These are phyloP conservation scores for Penicillium sp. DNA, from an alignment of 2,329 filamentous ascomycete species.

Conservation along the genomic window DNA sequence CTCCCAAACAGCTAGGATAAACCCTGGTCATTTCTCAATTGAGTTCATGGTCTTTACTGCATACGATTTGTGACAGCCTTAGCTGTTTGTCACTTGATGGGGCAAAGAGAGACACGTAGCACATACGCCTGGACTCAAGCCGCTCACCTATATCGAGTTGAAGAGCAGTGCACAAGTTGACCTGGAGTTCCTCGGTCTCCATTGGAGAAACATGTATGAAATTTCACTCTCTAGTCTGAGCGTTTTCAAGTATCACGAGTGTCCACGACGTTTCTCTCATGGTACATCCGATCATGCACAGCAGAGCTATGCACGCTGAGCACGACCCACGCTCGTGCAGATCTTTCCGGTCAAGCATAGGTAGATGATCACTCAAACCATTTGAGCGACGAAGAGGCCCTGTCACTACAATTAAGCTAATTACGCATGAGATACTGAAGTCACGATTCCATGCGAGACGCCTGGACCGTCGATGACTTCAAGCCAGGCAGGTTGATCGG, in stretches of 20 bases:
- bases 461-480: neutral
- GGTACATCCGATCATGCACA: neutral
- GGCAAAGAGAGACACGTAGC: neutral
- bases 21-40: neutral
- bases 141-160: neutral
- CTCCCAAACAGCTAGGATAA: neutral
- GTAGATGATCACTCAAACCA: neutral
- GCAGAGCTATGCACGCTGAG: neutral
- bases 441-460: neutral
- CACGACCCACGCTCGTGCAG: neutral
- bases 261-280: neutral
- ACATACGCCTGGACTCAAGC: neutral
- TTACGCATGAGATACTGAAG: neutral
- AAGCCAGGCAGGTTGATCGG: neutral
- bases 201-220: neutral
- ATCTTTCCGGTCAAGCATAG: neutral
- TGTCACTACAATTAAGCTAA: neutral
- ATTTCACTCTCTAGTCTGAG: neutral
- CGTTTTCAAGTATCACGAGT: neutral
- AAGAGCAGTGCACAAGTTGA: neutral
- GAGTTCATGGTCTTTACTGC: neutral
- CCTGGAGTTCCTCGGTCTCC: neutral
- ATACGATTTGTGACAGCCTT: neutral
- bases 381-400: neutral
- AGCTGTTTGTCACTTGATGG: neutral